Evolutionary conservation across 2,329 filamentous ascomycete species (phyloP).

Genomic region (Leptographium wingfieldii): DNA sequence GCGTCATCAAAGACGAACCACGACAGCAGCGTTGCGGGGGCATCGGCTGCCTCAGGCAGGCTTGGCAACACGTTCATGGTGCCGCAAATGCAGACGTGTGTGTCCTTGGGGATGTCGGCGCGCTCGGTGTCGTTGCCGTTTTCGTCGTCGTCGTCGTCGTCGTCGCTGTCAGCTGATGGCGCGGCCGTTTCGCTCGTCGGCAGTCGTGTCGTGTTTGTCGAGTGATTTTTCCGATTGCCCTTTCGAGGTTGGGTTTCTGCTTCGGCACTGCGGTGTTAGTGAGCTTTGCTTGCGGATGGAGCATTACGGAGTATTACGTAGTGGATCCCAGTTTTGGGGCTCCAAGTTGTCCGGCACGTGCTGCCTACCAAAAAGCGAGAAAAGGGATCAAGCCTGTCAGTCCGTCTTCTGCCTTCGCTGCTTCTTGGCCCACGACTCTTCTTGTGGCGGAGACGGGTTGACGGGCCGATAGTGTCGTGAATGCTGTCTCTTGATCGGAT

Average conservation of each 20-base stretch:
- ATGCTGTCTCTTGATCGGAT: background rate
- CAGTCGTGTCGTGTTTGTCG: background rate
- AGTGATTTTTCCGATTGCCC: background rate
- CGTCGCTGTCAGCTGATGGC: background rate
- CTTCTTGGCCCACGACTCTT: background rate
- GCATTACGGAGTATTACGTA: background rate
- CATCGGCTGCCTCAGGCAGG: background rate
- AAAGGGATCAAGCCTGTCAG: background rate
- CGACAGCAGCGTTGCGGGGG: background rate
- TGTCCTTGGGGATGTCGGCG: too few species aligned
- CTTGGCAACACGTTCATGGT: background rate
- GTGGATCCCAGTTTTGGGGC: background rate
- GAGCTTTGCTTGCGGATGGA: background rate
- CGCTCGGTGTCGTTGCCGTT: background rate
- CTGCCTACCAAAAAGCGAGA: background rate
- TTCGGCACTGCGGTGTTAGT: background rate
- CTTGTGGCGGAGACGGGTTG: background rate
- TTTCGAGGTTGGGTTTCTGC: background rate
- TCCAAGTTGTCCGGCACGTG: background rate
- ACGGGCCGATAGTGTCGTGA: background rate
- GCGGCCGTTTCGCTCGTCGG: background rate
- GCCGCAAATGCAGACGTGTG: background rate
- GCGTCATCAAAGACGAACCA: constrained; percentile 4
- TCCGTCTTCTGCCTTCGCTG: background rate
- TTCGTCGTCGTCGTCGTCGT: background rate